Evolutionary conservation across 1,284 basidiomycete species (phyloP).

Genomic region (Microbotryum scabiosae): DNA sequence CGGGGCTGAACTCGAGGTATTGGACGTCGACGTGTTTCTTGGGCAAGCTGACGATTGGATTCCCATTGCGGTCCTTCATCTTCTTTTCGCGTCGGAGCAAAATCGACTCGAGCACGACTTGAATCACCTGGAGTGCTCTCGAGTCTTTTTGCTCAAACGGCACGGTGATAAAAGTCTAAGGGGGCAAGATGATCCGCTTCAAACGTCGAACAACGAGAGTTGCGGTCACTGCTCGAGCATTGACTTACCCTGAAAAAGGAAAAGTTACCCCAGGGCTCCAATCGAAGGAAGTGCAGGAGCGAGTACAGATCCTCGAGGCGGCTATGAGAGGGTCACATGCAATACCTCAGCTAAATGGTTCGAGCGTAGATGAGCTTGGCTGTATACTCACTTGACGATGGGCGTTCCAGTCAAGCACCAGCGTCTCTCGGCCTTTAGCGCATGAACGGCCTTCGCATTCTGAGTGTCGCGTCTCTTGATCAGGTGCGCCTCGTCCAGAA

Average conservation of each 20-base stretch:
- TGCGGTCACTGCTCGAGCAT: not conserved
- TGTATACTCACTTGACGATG: slow-evolving; percentile 67
- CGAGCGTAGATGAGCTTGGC: not conserved
- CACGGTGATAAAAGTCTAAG: slow-evolving; percentile 66
- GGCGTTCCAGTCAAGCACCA: slow-evolving; percentile 96
- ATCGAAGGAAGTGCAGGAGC: slow-evolving; percentile 75
- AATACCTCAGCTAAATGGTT: not conserved
- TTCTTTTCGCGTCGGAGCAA: slow-evolving; percentile 88
- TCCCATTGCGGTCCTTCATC: slow-evolving; percentile 81
- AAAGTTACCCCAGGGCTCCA: slow-evolving; percentile 85
- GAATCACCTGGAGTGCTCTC: slow-evolving; percentile 84
- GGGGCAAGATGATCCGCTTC: slow-evolving; percentile 5
- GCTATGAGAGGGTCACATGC: not conserved
- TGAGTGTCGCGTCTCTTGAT: slow-evolving; percentile 88
- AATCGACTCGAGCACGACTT: slow-evolving; percentile 80
- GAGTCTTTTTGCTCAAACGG: slow-evolving; percentile 67
- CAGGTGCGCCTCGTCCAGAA: slow-evolving; percentile 66
- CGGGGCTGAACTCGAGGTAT: slow-evolving; percentile 21
- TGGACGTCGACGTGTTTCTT: slow-evolving; percentile 57
- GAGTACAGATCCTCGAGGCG: slow-evolving; percentile 82
- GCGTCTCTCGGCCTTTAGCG: slow-evolving; percentile 64
- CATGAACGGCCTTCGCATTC: slow-evolving; percentile 82
- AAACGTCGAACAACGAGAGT: not conserved
- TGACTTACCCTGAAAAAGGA: slow-evolving; percentile 61
- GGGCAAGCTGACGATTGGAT: slow-evolving; percentile 80